These are phyloP conservation scores for Spinellus fusiger DNA, from an alignment of 192 early-diverging fungal genomes.

Conservation along the genomic window DNA sequence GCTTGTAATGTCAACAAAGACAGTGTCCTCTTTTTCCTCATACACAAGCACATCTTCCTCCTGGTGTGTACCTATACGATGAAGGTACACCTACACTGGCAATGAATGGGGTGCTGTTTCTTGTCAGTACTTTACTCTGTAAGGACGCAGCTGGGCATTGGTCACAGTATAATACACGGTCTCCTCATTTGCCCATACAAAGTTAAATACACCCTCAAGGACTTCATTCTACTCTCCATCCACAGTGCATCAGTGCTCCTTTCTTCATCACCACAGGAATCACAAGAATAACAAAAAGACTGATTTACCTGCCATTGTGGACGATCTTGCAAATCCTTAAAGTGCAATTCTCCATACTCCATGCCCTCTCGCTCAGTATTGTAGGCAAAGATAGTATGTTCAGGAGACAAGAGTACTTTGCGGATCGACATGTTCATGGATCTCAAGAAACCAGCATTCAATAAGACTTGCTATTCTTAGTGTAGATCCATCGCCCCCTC, in stretches of 20 bases:
- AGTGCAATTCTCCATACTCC: slow-evolving; percentile 45
- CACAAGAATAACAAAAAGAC: too few relatives aligned
- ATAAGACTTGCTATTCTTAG: slow-evolving; percentile 39
- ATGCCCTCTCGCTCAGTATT: slow-evolving; percentile 44
- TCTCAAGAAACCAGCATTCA: slow-evolving; percentile 44
- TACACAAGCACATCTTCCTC: slow-evolving; percentile 50
- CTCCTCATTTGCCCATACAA: slow-evolving; percentile 60
- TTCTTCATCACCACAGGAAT: too few relatives aligned
- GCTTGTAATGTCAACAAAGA: slow-evolving; percentile 70
- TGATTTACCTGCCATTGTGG: slow-evolving; percentile 34
- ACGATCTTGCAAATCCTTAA: slow-evolving; percentile 36
- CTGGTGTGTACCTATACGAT: slow-evolving; percentile 43
- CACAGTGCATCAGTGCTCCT: slow-evolving; percentile 1
- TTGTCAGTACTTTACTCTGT: slow-evolving; percentile 34
- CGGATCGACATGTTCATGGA: slow-evolving; percentile 39
- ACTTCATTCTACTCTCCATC: slow-evolving; percentile 32
- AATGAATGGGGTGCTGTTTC: background rate
- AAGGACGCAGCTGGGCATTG: slow-evolving; percentile 61
- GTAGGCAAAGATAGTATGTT: slow-evolving; percentile 48
- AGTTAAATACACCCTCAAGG: slow-evolving; percentile 54
- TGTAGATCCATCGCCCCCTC: background rate
- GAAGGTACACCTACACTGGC: slow-evolving; percentile 40
- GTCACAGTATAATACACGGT: slow-evolving; percentile 66
- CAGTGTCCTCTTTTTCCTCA: slow-evolving; percentile 55
- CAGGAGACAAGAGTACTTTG: slow-evolving; percentile 46